Conservation (phyloP, 129 eudicot genomes). For the Pittosporum tobira region DNA sequence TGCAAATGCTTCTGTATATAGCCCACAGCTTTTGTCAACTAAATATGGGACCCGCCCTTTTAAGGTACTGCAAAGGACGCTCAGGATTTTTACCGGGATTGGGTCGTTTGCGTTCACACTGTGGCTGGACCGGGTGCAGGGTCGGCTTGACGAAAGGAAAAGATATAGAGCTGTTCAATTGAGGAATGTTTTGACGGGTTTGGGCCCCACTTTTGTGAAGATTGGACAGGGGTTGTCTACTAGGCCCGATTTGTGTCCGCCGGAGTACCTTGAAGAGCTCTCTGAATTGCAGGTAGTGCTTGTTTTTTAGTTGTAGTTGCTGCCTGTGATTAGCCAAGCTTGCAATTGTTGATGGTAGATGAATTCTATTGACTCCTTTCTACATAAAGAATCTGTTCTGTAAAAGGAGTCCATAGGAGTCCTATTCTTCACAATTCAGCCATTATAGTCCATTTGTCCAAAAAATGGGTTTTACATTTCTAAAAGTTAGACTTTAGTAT, state of each 20-base stretch:
- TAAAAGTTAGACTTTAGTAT: no score
- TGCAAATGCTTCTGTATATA: constrained; percentile 58
- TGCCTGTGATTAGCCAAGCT: background rate
- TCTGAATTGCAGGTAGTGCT: constrained; percentile 77
- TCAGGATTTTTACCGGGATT: constrained; percentile 49
- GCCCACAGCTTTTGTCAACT: constrained; percentile 48
- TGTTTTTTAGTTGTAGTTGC: background rate
- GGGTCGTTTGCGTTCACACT: constrained; percentile 67
- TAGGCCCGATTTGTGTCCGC: constrained; percentile 87
- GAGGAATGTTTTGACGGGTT: constrained; percentile 56
- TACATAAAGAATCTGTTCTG: no score
- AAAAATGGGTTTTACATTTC: no score
- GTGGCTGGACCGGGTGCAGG: constrained; percentile 69
- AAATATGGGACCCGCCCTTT: constrained; percentile 74
- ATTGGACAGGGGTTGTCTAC: constrained; percentile 96
- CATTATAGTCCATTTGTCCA: no score
- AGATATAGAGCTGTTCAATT: constrained; percentile 61
- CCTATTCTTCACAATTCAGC: no score
- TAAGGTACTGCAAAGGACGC: constrained; percentile 56
- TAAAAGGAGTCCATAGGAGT: no score
- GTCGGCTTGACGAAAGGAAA: constrained; percentile 42
- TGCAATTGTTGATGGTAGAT: no score
- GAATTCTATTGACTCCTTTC: no score
- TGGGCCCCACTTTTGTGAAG: constrained; percentile 95
- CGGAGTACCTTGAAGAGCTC: constrained; percentile 90